Evolutionary conservation across 495 filamentous ascomycete species (phyloP).

Genomic region (Penicillium roqueforti): DNA sequence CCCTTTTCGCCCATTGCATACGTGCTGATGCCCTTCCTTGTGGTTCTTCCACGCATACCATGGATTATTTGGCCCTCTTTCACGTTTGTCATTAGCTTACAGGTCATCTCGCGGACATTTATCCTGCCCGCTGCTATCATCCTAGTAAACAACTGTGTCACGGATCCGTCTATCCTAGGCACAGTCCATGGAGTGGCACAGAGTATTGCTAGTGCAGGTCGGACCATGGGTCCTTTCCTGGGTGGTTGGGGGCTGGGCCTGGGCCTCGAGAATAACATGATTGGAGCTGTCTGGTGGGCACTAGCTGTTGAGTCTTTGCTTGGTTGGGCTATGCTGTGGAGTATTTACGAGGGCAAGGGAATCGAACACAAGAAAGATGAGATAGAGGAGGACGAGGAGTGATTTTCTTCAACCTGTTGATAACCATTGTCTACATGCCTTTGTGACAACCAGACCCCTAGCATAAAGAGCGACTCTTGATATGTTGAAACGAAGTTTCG

Average conservation of each 20-base stretch:
- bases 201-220: constrained; percentile 53
- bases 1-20: constrained; percentile 66
- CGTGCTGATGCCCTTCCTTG: constrained; percentile 61
- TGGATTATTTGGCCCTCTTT: constrained; percentile 55
- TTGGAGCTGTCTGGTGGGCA: constrained; percentile 70
- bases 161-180: constrained; percentile 56
- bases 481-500: not conserved
- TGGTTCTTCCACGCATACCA: constrained; percentile 48
- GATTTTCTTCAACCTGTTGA: not conserved
- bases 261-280: constrained; percentile 59
- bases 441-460: not conserved
- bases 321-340: constrained; percentile 48
- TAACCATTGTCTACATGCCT: not conserved
- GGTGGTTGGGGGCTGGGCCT: constrained; percentile 60
- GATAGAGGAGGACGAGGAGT: constrained; percentile 24
- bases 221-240: constrained; percentile 63
- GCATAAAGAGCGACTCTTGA: not conserved
- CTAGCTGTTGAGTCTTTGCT: constrained; percentile 49
- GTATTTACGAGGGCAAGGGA: constrained; percentile 51
- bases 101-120: constrained; percentile 70
- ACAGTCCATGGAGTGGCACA: constrained; percentile 69
- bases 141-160: constrained; percentile 65
- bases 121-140: constrained; percentile 65
- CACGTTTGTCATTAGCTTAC: constrained; percentile 56
- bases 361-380: constrained; percentile 29